Evolutionary conservation across 2,329 filamentous ascomycete species (phyloP).

Genomic region (Fulvia fulva): DNA sequence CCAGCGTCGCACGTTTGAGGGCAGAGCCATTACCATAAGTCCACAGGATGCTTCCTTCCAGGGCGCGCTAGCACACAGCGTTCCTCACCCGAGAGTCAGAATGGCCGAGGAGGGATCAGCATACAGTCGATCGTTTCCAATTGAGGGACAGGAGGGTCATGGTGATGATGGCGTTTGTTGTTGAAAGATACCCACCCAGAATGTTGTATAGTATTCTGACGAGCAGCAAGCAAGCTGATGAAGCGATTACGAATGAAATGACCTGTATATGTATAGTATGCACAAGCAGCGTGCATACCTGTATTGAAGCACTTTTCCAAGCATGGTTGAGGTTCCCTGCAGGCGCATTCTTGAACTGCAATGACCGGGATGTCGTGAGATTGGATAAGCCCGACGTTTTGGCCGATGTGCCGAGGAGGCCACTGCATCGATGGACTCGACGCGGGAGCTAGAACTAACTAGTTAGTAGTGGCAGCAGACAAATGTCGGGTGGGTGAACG

Average conservation of each 20-base stretch:
- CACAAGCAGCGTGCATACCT: no score
- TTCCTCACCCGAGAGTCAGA: conserved; percentile 25
- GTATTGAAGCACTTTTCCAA: no score
- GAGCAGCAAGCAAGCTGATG: neutral
- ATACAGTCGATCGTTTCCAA: conserved; percentile 32
- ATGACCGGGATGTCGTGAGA: no score
- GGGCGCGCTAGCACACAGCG: conserved; percentile 10
- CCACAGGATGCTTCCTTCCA: conserved; percentile 16
- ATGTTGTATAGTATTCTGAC: neutral
- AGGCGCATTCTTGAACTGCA: no score
- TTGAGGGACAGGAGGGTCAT: conserved; percentile 2
- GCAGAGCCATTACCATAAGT: conserved; percentile 15
- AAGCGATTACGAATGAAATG: neutral
- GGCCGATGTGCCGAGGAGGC: neutral
- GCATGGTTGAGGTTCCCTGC: no score
- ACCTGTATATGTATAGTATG: neutral
- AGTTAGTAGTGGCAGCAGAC: neutral
- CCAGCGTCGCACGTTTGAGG: conserved; percentile 16
- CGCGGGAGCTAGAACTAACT: no score
- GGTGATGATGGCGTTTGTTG: neutral
- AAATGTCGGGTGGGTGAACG: neutral
- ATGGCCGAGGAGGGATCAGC: conserved; percentile 26
- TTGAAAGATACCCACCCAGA: neutral
- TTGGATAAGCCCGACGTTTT: no score
- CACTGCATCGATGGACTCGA: neutral